A percentile compares a stretch with the other conserved stretches of the same genome.
Evolutionary conservation across 2,329 filamentous ascomycete species (phyloP).

Genomic region (Chaetomiaceae sp.): DNA sequence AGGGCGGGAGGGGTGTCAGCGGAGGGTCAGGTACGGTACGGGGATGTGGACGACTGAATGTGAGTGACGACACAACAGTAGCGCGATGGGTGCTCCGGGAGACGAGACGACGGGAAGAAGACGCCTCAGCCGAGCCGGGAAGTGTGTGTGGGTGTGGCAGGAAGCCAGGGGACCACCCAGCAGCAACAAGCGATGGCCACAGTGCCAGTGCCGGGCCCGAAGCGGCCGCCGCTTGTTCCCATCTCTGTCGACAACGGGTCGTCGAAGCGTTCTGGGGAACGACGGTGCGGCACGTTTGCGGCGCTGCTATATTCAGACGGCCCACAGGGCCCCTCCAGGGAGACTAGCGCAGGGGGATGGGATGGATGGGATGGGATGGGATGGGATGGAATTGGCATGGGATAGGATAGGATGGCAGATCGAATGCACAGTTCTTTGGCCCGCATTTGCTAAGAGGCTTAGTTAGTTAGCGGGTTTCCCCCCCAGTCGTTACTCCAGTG

Average conservation of each 20-base stretch:
- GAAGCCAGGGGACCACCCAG: conserved; percentile 1
- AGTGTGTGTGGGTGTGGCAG: conserved; percentile 1
- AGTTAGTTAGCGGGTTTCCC: not conserved
- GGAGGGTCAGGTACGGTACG: no score
- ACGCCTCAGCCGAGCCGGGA: conserved; percentile 19
- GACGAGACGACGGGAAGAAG: conserved; percentile 6
- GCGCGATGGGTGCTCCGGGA: no score
- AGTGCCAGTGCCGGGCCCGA: conserved; percentile 11
- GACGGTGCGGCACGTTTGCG: conserved; percentile 19
- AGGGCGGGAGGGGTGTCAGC: conserved; percentile 13
- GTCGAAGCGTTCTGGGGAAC: conserved; percentile 16
- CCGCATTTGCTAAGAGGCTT: not conserved
- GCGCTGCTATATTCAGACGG: conserved; percentile 26
- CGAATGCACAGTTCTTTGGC: not conserved
- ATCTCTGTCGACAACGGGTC: conserved; percentile 13
- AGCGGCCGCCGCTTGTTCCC: conserved; percentile 7
- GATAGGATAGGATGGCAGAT: conserved; percentile 20
- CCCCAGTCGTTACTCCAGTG: no score
- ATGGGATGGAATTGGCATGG: conserved; percentile 16
- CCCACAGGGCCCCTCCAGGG: conserved; percentile 15
- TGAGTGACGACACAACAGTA: no score
- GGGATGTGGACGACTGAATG: no score
- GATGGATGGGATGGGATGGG: conserved; percentile 15
- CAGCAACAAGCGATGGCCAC: conserved; percentile 2
- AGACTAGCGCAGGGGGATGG: conserved; percentile 14